These are phyloP conservation scores for Globisporangium cylindrosporum DNA, from an alignment of 352 stramenopile species.

Conservation along the genomic window DNA sequence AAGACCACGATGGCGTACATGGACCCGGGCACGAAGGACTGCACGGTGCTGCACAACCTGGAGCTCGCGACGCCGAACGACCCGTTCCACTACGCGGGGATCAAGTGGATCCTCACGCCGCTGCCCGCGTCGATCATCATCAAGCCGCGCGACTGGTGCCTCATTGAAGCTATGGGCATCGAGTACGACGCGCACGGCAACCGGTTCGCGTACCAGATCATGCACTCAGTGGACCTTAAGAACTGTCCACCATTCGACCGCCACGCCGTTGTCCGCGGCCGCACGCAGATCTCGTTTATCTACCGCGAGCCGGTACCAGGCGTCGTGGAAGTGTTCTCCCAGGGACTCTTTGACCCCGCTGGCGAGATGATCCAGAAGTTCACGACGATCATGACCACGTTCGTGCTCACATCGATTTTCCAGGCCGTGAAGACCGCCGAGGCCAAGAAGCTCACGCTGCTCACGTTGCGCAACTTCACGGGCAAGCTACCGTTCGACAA, in stretches of 20 bases:
- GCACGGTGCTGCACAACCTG: conserved; percentile 35
- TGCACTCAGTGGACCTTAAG: conserved; percentile 41
- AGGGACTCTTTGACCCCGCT: conserved; percentile 38
- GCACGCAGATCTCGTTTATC: conserved; percentile 26
- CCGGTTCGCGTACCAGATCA: conserved; percentile 36
- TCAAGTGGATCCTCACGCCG: conserved; percentile 51
- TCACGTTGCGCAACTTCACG: conserved; percentile 23
- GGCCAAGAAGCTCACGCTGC: conserved; percentile 53
- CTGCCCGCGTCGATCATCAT: conserved; percentile 22
- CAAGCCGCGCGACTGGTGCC: conserved; percentile 25
- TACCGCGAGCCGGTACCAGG: conserved; percentile 36
- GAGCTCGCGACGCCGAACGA: conserved; percentile 33
- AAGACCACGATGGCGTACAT: conserved; percentile 34
- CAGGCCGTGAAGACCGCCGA: conserved; percentile 33
- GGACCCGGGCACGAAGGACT: conserved; percentile 29
- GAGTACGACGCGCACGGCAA: conserved; percentile 24
- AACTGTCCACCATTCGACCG: conserved; percentile 35
- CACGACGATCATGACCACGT: conserved; percentile 23
- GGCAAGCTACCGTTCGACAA: conserved; percentile 13
- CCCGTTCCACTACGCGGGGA: conserved; percentile 40
- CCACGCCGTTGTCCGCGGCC: conserved; percentile 26
- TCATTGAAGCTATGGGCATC: conserved; percentile 44
- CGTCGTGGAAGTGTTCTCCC: conserved; percentile 39
- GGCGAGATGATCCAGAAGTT: conserved; percentile 32
- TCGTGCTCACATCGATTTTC: conserved; percentile 28